A percentile compares a stretch with the other conserved stretches of the same genome.
phyloP scores from a whole-genome alignment of 352 stramenopile species.

The Pythium monospermum region DNA sequence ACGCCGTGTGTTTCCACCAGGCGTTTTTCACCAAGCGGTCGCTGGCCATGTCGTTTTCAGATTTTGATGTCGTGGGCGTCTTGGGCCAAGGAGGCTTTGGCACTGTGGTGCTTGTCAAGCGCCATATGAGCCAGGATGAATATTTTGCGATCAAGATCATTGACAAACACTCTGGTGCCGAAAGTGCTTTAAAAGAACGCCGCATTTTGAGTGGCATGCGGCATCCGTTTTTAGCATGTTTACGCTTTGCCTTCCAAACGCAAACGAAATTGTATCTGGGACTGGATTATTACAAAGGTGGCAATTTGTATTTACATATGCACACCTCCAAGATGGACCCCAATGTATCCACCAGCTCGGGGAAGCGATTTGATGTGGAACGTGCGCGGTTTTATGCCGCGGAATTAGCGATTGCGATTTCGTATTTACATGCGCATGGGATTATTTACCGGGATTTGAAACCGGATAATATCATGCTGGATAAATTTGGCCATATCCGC shows the following conservation, averaged over 20 bases:
- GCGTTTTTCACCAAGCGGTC: constrained; percentile 80
- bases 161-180: constrained; percentile 73
- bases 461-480: constrained; percentile 88
- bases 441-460: constrained; percentile 89
- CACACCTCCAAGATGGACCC: constrained; percentile 80
- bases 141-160: constrained; percentile 89
- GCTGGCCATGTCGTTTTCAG: constrained; percentile 74
- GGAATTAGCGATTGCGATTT: constrained; percentile 81
- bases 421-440: constrained; percentile 80
- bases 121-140: constrained; percentile 66
- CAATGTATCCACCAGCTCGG: constrained; percentile 67
- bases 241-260: constrained; percentile 86
- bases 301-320: constrained; percentile 86
- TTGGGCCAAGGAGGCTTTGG: constrained; percentile 74
- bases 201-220: constrained; percentile 71
- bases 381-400: constrained; percentile 83
- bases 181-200: constrained; percentile 70
- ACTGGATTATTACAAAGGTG: constrained; percentile 83
- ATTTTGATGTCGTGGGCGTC: constrained; percentile 85
- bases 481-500: constrained; percentile 81
- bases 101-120: constrained; percentile 78
- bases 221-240: constrained; percentile 74
- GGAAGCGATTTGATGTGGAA: constrained; percentile 61
- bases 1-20: constrained; percentile 78
- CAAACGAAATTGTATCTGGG: constrained; percentile 78